A percentile compares a stretch with the other conserved stretches of the same genome.
phyloP scores from a whole-genome alignment of 2,329 filamentous ascomycete genomes.

The Cercospora sesami region DNA sequence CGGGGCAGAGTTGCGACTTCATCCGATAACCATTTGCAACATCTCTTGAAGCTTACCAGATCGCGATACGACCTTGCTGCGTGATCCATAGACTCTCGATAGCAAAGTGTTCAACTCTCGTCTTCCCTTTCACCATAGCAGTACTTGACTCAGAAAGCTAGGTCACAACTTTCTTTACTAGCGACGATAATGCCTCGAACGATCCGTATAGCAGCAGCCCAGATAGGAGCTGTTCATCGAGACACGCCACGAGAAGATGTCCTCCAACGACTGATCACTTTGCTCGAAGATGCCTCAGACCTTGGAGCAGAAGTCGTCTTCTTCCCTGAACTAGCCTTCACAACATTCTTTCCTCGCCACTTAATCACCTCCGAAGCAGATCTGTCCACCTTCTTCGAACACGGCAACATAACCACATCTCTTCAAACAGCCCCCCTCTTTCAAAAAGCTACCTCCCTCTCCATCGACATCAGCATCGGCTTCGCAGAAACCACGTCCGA shows the following conservation, averaged over 20 bases:
- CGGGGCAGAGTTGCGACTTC: conserved; percentile 5
- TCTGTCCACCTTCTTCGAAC: conserved; percentile 53
- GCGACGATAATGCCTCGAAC: conserved; percentile 39
- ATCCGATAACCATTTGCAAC: not conserved
- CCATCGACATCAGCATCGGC: conserved; percentile 54
- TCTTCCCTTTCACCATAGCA: not conserved
- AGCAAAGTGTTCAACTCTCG: not conserved
- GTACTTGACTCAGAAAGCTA: not conserved
- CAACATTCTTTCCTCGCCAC: conserved; percentile 57
- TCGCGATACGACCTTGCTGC: not conserved
- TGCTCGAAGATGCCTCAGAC: conserved; percentile 48
- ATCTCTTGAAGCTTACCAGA: not conserved
- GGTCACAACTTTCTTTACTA: not conserved
- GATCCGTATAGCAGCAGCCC: conserved; percentile 53
- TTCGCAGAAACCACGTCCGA: conserved; percentile 51
- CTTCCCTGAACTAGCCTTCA: conserved; percentile 56
- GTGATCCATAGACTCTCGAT: not conserved
- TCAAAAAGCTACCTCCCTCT: conserved; percentile 47
- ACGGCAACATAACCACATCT: conserved; percentile 44
- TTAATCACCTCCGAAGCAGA: conserved; percentile 48
- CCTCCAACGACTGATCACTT: conserved; percentile 50
- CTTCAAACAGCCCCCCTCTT: conserved; percentile 51
- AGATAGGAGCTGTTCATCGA: conserved; percentile 52
- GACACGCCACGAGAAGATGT: conserved; percentile 44
- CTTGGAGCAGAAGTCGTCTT: conserved; percentile 51